These are phyloP conservation scores for Mycena pura DNA, from an alignment of 768 basidiomycete species.

Conservation along the genomic window DNA sequence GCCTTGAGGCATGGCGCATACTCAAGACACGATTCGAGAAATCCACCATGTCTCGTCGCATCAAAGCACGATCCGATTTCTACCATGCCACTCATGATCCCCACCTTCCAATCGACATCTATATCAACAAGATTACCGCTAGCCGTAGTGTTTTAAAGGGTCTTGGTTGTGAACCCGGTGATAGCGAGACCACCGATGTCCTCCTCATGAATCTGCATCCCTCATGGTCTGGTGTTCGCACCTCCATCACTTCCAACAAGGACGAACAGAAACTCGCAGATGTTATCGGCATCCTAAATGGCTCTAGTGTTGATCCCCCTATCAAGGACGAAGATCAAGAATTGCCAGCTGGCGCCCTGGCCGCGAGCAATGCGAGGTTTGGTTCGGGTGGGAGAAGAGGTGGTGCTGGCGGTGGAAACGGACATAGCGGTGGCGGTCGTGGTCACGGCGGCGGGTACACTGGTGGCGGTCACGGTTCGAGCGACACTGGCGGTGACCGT, in stretches of 20 bases:
- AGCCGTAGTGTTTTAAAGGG: not conserved
- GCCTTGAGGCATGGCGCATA: not conserved
- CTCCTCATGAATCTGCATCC: constrained; percentile 21
- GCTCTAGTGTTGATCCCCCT: constrained; percentile 3
- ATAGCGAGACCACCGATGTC: constrained; percentile 15
- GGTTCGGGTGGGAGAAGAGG: constrained; percentile 13
- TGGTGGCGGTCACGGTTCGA: no score
- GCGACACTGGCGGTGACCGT: no score
- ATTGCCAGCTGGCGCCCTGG: not conserved
- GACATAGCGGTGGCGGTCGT: not conserved
- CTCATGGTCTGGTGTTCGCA: no score
- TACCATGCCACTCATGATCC: constrained; percentile 4
- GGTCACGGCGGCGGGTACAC: not conserved
- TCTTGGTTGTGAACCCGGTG: constrained; percentile 10
- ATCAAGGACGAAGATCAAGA: not conserved
- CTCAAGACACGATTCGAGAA: constrained; percentile 7
- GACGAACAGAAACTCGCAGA: no score
- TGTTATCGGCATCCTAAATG: not conserved
- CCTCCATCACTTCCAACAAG: constrained; percentile 8
- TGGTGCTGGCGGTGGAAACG: no score
- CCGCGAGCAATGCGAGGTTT: not conserved
- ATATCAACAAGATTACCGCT: not conserved
- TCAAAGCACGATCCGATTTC: constrained; percentile 7
- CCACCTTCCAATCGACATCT: not conserved
- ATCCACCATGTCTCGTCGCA: not conserved